phyloP scores from a whole-genome alignment of 192 early-diverging fungal genomes.

The Rhizophagus prolifer region DNA sequence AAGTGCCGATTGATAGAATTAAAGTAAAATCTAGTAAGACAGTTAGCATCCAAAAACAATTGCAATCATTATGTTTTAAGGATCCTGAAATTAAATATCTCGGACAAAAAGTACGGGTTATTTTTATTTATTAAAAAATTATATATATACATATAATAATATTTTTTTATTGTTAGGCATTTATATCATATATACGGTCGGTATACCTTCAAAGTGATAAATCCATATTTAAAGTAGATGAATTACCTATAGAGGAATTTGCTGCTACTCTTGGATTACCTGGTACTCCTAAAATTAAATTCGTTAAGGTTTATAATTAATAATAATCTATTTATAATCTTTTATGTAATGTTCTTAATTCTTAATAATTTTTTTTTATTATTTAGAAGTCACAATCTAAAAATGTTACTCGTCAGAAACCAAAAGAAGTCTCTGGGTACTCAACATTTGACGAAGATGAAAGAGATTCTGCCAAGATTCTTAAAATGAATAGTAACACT shows the following conservation, averaged over 20 bases:
- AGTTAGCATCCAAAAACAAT: conserved; percentile 73
- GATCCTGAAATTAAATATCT: conserved; percentile 95
- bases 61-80: conserved; percentile 91
- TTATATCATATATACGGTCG: conserved; percentile 93
- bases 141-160: not conserved
- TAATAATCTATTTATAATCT: not conserved
- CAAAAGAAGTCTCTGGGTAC: conserved; percentile 41
- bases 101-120: conserved; percentile 79
- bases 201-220: conserved; percentile 92
- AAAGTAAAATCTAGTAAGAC: conserved; percentile 83
- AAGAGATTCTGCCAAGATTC: conserved; percentile 33
- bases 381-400: conserved; percentile 56
- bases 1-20: conserved; percentile 88
- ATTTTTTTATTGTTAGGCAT: conserved; percentile 55
- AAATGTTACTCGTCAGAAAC: conserved; percentile 65
- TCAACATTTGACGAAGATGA: conserved; percentile 43
- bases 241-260: conserved; percentile 83
- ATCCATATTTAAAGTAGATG: conserved; percentile 82
- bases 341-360: not conserved
- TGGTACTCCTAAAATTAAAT: conserved; percentile 93
- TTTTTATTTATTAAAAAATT: not conserved
- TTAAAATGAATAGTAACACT: not conserved
- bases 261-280: conserved; percentile 90
- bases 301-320: conserved; percentile 57
- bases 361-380: not conserved